Evolutionary conservation across 768 basidiomycete genomes (phyloP).

Genomic region (Porpolomopsis calyptriformis): DNA sequence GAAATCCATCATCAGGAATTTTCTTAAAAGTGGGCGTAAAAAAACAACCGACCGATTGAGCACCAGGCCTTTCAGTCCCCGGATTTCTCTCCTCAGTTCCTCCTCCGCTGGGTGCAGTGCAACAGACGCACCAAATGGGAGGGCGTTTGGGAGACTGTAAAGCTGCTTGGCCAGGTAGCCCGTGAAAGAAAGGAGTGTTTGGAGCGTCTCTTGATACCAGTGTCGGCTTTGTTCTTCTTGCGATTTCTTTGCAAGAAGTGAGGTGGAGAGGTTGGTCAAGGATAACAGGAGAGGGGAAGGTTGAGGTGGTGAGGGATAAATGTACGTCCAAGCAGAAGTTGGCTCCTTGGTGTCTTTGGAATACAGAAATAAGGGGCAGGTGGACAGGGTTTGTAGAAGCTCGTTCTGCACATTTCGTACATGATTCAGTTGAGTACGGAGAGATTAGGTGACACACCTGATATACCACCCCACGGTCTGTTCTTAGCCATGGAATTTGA

Average conservation of each 20-base stretch:
- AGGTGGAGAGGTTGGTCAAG: slow-evolving; percentile 23
- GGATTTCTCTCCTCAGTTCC: slow-evolving; percentile 62
- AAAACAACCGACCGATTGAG: slow-evolving; percentile 48
- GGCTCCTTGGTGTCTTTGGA: slow-evolving; percentile 11
- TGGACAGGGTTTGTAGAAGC: slow-evolving; percentile 56
- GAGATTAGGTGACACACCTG: slow-evolving; percentile 33
- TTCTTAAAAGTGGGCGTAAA: neutral
- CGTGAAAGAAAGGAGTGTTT: slow-evolving; percentile 61
- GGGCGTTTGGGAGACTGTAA: slow-evolving; percentile 25
- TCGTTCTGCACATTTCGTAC: slow-evolving; percentile 25
- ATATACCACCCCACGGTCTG: slow-evolving; percentile 39
- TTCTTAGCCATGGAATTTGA: slow-evolving; percentile 46
- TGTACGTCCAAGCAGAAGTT: slow-evolving; percentile 30
- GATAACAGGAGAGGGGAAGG: slow-evolving; percentile 31
- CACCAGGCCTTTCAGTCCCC: slow-evolving; percentile 69
- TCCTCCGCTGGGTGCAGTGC: slow-evolving; percentile 42
- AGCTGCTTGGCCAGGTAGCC: slow-evolving; percentile 72
- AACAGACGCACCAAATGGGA: slow-evolving; percentile 31
- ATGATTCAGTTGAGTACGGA: neutral
- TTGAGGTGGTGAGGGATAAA: slow-evolving; percentile 20
- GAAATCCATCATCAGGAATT: neutral
- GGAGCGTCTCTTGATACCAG: slow-evolving; percentile 43
- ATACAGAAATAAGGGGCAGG: slow-evolving; percentile 36
- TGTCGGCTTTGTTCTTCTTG: slow-evolving; percentile 19
- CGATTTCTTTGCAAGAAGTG: slow-evolving; percentile 15